Conservation (phyloP, 2,329 filamentous ascomycete species). For the Septoria petroselini region DNA sequence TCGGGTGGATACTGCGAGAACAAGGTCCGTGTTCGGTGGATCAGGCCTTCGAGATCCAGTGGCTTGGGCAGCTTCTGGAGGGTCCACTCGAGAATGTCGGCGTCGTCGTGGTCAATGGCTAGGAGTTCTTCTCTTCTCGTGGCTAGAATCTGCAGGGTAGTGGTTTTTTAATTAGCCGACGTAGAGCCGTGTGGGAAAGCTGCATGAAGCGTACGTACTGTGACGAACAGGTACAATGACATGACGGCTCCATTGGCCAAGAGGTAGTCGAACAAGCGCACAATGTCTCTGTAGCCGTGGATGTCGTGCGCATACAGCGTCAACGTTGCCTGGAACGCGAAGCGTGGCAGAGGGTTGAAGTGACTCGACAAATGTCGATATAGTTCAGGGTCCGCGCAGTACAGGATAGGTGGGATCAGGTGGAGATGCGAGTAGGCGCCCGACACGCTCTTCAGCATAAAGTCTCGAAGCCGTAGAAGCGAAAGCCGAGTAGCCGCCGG, state of each 20-base stretch:
- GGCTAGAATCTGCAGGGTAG: constrained; percentile 68
- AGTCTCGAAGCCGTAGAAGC: constrained; percentile 86
- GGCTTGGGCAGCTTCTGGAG: constrained; percentile 81
- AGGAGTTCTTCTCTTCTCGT: constrained; percentile 80
- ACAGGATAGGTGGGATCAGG: constrained; percentile 78
- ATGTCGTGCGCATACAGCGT: constrained; percentile 98
- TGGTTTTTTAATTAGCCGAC: constrained; percentile 3
- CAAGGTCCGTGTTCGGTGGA: constrained; percentile 62
- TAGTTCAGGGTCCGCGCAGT: constrained; percentile 67
- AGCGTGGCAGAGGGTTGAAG: constrained; percentile 66
- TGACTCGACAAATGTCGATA: constrained; percentile 56
- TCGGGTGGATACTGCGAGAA: constrained; percentile 69
- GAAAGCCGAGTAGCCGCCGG: constrained; percentile 75
- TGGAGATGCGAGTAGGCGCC: constrained; percentile 82
- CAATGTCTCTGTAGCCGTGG: constrained; percentile 81
- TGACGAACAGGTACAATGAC: constrained; percentile 85
- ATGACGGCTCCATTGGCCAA: constrained; percentile 84
- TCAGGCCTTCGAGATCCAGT: constrained; percentile 74
- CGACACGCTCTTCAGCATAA: constrained; percentile 86
- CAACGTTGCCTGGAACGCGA: constrained; percentile 86
- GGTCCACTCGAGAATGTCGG: constrained; percentile 86
- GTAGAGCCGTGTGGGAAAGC: not conserved
- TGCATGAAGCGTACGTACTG: constrained; percentile 38
- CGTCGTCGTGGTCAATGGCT: constrained; percentile 74
- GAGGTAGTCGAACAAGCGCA: constrained; percentile 87